phyloP scores from a whole-genome alignment of 2,329 filamentous ascomycete genomes.

The Claviceps maximensis region DNA sequence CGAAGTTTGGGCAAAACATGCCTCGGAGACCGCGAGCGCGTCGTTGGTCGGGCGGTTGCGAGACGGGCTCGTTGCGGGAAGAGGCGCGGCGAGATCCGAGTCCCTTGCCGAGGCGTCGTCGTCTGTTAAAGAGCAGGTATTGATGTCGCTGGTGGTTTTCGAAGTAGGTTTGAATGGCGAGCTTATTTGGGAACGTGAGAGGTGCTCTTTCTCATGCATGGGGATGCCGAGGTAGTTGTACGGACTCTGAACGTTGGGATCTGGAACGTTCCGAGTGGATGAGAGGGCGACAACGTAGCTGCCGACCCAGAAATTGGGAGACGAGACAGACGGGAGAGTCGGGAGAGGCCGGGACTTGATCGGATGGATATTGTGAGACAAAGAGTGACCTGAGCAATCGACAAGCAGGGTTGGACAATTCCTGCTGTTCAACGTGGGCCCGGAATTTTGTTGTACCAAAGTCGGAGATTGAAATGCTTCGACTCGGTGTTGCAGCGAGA shows the following conservation, averaged over 20 bases:
- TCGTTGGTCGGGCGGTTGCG: slow-evolving; percentile 2
- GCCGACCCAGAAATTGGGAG: not conserved
- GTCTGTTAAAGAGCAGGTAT: slow-evolving; percentile 5
- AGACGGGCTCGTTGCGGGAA: not conserved
- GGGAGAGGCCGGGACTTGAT: not conserved
- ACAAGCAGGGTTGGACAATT: not conserved
- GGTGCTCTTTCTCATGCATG: slow-evolving; percentile 8
- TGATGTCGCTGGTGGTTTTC: slow-evolving; percentile 6
- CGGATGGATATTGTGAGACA: not conserved
- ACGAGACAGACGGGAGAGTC: not conserved
- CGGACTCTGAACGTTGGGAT: not conserved
- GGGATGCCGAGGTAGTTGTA: slow-evolving; percentile 14
- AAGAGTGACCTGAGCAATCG: not conserved
- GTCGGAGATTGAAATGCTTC: not conserved
- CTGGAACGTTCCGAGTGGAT: not conserved
- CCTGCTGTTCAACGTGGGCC: too few relatives aligned
- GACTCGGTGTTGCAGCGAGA: not conserved
- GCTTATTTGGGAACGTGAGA: not conserved
- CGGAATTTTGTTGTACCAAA: not conserved
- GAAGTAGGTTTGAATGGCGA: not conserved
- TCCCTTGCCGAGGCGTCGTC: not conserved
- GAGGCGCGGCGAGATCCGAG: not conserved
- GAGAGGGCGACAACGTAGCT: not conserved
- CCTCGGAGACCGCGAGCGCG: slow-evolving; percentile 2
- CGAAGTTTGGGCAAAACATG: slow-evolving; percentile 2